Conservation (phyloP, 257 asterid species). For the Knoxia roxburghii region DNA sequence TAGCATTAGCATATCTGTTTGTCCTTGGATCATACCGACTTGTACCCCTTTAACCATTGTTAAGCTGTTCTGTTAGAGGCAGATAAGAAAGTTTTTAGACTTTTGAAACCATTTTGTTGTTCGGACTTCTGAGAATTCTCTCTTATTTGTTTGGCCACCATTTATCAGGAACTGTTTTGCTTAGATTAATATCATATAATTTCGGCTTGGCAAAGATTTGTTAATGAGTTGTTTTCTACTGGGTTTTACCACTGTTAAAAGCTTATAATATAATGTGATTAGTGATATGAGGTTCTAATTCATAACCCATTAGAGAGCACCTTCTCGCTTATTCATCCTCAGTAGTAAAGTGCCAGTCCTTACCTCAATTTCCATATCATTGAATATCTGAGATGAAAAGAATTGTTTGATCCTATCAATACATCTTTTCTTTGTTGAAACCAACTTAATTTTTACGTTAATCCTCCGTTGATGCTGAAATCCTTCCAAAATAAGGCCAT, state of each 20-base stretch:
- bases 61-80: not conserved
- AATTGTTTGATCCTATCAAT: not conserved
- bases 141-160: too few species aligned
- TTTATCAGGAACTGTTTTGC: not conserved
- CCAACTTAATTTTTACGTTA: not conserved
- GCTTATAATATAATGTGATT: not conserved
- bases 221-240: not conserved
- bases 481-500: not conserved
- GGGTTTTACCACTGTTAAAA: not conserved
- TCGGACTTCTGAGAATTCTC: not conserved
- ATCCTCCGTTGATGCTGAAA: not conserved
- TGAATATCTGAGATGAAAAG: not conserved
- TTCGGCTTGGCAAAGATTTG: not conserved
- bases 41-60: not conserved
- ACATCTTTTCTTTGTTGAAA: not conserved
- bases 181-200: not conserved
- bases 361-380: not conserved
- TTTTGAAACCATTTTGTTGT: not conserved
- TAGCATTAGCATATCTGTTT: not conserved
- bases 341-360: not conserved
- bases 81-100: not conserved
- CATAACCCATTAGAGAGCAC: not conserved
- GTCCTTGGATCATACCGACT: not conserved
- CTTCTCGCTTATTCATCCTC: not conserved
- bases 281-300: not conserved